Evolutionary conservation across 1,284 basidiomycete species (phyloP).

Genomic region (Psilocybe mexicana): DNA sequence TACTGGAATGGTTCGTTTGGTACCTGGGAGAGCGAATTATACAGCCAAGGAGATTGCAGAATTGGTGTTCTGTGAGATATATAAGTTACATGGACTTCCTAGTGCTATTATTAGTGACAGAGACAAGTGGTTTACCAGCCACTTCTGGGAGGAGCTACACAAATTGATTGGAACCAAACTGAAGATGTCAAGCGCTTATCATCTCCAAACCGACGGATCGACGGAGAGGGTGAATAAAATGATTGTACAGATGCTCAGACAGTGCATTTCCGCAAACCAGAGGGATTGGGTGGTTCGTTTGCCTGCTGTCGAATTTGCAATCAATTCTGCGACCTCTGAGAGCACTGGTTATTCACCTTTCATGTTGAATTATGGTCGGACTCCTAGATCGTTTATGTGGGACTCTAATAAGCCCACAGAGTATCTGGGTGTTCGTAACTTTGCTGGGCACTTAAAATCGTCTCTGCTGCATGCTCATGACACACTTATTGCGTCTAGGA

Average conservation of each 20-base stretch:
- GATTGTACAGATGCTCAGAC: constrained; percentile 21
- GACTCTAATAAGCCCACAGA: constrained; percentile 15
- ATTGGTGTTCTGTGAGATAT: constrained; percentile 37
- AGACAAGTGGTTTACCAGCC: constrained; percentile 39
- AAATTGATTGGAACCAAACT: constrained; percentile 35
- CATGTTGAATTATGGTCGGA: constrained; percentile 30
- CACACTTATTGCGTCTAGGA: constrained; percentile 29
- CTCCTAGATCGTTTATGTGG: constrained; percentile 32
- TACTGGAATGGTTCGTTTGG: constrained; percentile 34
- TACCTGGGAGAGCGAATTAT: constrained; percentile 33
- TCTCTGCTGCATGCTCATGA: constrained; percentile 33
- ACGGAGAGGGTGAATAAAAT: constrained; percentile 40
- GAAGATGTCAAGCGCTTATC: constrained; percentile 41
- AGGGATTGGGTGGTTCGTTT: constrained; percentile 19
- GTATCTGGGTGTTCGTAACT: constrained; percentile 29
- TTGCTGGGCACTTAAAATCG: constrained; percentile 25
- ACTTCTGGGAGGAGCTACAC: constrained; percentile 42
- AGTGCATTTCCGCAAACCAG: constrained; percentile 18
- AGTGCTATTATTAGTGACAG: constrained; percentile 40
- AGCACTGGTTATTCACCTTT: constrained; percentile 32
- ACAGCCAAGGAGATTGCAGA: constrained; percentile 37
- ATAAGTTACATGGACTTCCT: constrained; percentile 41
- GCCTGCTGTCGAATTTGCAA: constrained; percentile 22
- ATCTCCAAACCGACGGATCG: constrained; percentile 43
- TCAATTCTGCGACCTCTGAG: constrained; percentile 25